Base-by-base conservation (phyloP, 148 eudicot genomes). In the Vaccinium corymbosum region DNA sequence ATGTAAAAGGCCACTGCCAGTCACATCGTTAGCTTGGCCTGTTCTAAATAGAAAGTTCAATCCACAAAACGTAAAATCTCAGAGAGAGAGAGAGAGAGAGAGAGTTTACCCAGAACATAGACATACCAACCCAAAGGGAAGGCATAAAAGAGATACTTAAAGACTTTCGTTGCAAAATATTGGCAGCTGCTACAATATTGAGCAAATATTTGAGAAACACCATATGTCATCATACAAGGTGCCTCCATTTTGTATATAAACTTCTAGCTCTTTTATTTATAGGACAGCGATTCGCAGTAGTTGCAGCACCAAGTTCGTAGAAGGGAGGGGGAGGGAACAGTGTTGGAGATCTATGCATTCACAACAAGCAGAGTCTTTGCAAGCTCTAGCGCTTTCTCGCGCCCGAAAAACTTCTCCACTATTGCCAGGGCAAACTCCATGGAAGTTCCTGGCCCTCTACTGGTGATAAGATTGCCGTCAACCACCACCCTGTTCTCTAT, bases 381-480 rank as follows among this genome's bases (percentile, higher is more conserved):
- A 25, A 97, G 85, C 86, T 95, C 96, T 12, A 93, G 85, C 2
- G 98, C 96, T 86, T 94, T 93, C 56, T 90, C 70, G 20, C 90
- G 98, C 20, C 98, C 99, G 2, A 89, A 89, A 42, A 95, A 86
- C 82, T 97, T 97, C 87, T 97, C 98, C 10, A 91, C 92, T 13
- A 97, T 97, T 10, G 94, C 98, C 59, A 97, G 88, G 20, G 93
- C 87, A 79, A 95, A 97, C 82, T 97, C 99, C 94, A 95, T 88
- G 86, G 90, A 73, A 27, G 99, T 94, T 83, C 98, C 99, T 0
- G 99, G 98, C 22, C 99, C 99, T 89, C 94, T 87, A 81, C 99
- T 97, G 48, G 99, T 95, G 84, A 95, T 90, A 75, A 97, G 96
- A 88, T 95, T 92, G n/a, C 99, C 99, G 85, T 97, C 99, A 7